Percentiles rank a stretch among this genome's conserved stretches.
phyloP scores from a whole-genome alignment of 331 rosid species.

The Malus hybrid region DNA sequence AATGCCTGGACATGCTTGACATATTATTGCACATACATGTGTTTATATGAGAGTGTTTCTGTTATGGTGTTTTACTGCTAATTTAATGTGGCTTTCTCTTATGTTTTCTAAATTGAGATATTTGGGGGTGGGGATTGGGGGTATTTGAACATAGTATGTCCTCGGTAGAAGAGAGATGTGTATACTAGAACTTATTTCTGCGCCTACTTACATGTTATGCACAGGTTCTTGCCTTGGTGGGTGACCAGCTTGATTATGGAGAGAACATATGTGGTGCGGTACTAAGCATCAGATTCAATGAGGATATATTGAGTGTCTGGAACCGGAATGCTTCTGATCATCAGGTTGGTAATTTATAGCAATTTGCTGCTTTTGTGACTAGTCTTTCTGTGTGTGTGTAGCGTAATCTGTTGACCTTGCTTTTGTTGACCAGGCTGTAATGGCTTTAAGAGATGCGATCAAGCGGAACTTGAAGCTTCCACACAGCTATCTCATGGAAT shows the following conservation, averaged over 20 bases:
- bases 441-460: conserved; percentile 85
- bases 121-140: neutral
- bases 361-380: neutral
- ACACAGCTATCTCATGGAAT: conserved; percentile 81
- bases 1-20: neutral
- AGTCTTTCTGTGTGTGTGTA: neutral
- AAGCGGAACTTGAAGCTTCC: conserved; percentile 95
- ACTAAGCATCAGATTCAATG: conserved; percentile 86
- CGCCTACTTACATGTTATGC: neutral
- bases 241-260: conserved; percentile 13
- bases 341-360: conserved; percentile 43
- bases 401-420: neutral
- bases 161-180: neutral
- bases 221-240: conserved; percentile 88
- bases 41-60: neutral
- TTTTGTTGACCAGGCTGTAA: conserved; percentile 54
- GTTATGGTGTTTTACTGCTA: neutral
- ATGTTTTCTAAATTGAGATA: neutral
- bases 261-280: conserved; percentile 89
- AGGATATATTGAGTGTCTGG: conserved; percentile 92
- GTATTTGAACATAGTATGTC: neutral
- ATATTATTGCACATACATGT: neutral
- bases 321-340: conserved; percentile 80
- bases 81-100: neutral
- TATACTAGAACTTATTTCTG: too few species aligned